Conservation (phyloP, 139 green algal species). For the Ettlia oleoabundans region DNA sequence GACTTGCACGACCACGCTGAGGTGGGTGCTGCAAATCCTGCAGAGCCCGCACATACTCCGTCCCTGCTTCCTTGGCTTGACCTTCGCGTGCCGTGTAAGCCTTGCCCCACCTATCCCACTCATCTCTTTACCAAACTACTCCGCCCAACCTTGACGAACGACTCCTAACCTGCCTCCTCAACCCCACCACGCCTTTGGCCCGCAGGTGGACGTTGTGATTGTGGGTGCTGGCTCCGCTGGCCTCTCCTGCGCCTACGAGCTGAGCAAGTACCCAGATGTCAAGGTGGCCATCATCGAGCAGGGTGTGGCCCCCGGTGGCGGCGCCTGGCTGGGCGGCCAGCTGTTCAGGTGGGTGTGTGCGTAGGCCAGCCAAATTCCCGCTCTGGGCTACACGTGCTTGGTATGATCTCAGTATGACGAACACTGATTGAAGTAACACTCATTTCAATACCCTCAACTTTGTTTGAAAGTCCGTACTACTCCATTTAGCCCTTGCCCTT, state of each 20-base stretch:
- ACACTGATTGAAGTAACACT: too few relatives aligned
- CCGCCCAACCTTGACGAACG: too few relatives aligned
- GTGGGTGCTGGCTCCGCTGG: slow-evolving; percentile 78
- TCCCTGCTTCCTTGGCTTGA: background rate
- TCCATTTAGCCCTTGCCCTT: too few relatives aligned
- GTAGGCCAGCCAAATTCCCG: too few relatives aligned
- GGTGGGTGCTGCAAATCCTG: slow-evolving; percentile 30
- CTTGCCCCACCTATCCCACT: slow-evolving; percentile 12
- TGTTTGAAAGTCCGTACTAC: too few relatives aligned
- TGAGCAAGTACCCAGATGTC: slow-evolving; percentile 91
- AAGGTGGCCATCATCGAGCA: slow-evolving; percentile 92
- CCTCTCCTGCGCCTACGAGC: slow-evolving; percentile 94
- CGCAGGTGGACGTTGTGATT: slow-evolving; percentile 52
- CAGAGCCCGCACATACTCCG: too few relatives aligned
- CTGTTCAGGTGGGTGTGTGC: slow-evolving; percentile 81
- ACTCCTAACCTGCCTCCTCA: background rate
- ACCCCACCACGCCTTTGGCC: background rate
- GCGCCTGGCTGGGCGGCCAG: slow-evolving; percentile 97
- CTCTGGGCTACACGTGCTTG: too few relatives aligned
- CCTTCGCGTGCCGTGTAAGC: background rate
- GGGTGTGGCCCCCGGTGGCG: slow-evolving; percentile 70
- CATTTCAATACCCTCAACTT: too few relatives aligned
- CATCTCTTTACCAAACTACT: too few relatives aligned
- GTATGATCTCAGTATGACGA: too few relatives aligned
- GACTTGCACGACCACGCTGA: slow-evolving; percentile 91